Evolutionary conservation across 305 asterid species (phyloP).

Genomic region (Euphrasia arctica): DNA sequence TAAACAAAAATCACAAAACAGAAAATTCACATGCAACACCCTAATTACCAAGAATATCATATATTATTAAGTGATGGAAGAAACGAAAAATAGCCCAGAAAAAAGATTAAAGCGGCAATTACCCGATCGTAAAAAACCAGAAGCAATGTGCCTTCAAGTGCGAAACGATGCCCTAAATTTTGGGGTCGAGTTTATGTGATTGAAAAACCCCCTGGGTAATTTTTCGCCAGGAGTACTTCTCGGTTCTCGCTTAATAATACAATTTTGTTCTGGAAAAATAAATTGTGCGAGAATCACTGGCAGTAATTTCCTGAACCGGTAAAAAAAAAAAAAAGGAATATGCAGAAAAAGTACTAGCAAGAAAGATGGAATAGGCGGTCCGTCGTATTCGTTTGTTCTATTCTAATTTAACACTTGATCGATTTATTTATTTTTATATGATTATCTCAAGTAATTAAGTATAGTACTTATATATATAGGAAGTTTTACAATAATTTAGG

Average conservation of each 20-base stretch:
- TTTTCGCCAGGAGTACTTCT: background rate
- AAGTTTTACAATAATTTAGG: too few species aligned
- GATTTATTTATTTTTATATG: too few species aligned
- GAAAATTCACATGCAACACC: conserved; percentile 25
- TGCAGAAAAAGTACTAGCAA: too few species aligned
- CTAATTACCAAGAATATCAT: conserved; percentile 12
- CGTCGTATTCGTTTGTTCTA: too few species aligned
- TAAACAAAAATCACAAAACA: background rate
- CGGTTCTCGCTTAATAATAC: background rate
- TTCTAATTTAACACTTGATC: too few species aligned
- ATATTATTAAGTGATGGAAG: background rate
- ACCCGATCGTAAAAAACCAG: conserved; percentile 2
- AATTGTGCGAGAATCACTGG: background rate
- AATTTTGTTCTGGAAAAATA: background rate
- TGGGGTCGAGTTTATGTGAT: background rate
- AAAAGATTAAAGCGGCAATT: conserved; percentile 2
- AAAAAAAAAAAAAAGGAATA: too few species aligned
- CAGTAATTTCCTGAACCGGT: background rate
- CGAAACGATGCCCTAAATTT: conserved; percentile 23
- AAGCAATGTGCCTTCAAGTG: conserved; percentile 24
- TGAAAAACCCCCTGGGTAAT: background rate
- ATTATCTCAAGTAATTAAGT: too few species aligned
- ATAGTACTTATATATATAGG: too few species aligned
- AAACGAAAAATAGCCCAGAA: background rate
- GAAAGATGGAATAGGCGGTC: too few species aligned